phyloP scores from a whole-genome alignment of 2,329 filamentous ascomycete genomes.

The Cladosporium oxysporum region DNA sequence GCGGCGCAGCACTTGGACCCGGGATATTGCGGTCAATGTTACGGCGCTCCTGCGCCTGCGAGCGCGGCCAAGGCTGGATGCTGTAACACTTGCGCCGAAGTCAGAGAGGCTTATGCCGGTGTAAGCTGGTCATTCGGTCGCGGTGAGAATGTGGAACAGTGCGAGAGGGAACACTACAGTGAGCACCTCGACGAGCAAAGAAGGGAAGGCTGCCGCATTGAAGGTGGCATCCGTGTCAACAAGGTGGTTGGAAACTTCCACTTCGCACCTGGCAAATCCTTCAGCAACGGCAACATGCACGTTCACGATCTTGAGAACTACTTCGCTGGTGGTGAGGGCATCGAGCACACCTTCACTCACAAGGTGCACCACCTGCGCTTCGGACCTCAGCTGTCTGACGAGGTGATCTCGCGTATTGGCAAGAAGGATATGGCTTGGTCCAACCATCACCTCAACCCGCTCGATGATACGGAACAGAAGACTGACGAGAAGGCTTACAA shows the following conservation, averaged over 20 bases:
- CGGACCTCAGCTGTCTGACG: constrained; percentile 83
- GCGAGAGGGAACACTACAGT: constrained; percentile 88
- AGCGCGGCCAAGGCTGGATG: constrained; percentile 79
- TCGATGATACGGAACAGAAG: constrained; percentile 76
- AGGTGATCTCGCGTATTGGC: constrained; percentile 65
- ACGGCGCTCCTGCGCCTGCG: constrained; percentile 74
- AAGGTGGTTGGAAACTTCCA: constrained; percentile 99
- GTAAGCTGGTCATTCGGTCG: constrained; percentile 92
- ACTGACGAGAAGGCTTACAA: constrained; percentile 85
- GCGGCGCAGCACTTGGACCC: constrained; percentile 81
- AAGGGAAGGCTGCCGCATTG: constrained; percentile 89
- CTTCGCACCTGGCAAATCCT: constrained; percentile 91
- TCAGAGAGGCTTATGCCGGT: constrained; percentile 87
- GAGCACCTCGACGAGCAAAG: constrained; percentile 86
- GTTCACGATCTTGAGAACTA: constrained; percentile 98
- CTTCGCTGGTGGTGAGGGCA: constrained; percentile 68
- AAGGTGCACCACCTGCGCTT: constrained; percentile 87
- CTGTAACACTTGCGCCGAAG: constrained; percentile 96
- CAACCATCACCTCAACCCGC: constrained; percentile 87
- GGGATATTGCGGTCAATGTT: constrained; percentile 90
- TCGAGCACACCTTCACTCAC: constrained; percentile 85
- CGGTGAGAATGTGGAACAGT: constrained; percentile 92
- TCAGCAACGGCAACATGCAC: constrained; percentile 95
- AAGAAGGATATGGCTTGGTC: constrained; percentile 67
- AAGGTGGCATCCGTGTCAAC: constrained; percentile 90